Percentiles rank a stretch among this genome's conserved stretches.
Evolutionary conservation across 495 filamentous ascomycete species (phyloP).

Genomic region (Xylaria sp.): DNA sequence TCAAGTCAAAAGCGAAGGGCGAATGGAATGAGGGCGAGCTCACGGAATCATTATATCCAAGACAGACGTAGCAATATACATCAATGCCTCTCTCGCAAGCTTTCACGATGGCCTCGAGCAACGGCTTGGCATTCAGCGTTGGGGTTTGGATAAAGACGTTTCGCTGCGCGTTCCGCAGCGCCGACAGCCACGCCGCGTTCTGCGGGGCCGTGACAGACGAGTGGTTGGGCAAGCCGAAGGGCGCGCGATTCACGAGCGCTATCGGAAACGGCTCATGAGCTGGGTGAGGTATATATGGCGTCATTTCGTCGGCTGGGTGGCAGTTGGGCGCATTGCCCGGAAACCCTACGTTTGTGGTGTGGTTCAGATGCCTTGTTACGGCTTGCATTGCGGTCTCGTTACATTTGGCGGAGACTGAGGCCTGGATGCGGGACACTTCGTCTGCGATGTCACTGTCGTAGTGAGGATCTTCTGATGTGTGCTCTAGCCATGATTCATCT

Average conservation of each 20-base stretch:
- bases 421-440: constrained; percentile 67
- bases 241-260: constrained; percentile 71
- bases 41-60: constrained; percentile 78
- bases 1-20: neutral
- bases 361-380: constrained; percentile 69
- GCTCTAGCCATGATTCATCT: constrained; percentile 53
- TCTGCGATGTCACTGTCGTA: constrained; percentile 66
- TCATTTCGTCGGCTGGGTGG: constrained; percentile 60
- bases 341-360: constrained; percentile 60
- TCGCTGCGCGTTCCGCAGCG: constrained; percentile 65
- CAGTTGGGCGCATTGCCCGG: constrained; percentile 61
- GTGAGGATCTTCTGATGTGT: constrained; percentile 63
- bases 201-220: constrained; percentile 68
- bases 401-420: constrained; percentile 52
- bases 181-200: constrained; percentile 69
- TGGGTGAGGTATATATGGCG: constrained; percentile 65
- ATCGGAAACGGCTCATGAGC: constrained; percentile 68
- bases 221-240: constrained; percentile 68
- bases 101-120: constrained; percentile 52
- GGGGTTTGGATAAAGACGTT: constrained; percentile 78
- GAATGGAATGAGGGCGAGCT: constrained; percentile 18
- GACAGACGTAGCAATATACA: constrained; percentile 72
- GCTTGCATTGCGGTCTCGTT: constrained; percentile 62
- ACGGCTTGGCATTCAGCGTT: constrained; percentile 68
- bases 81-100: constrained; percentile 71